Base-by-base conservation (phyloP, 169 alveolate genomes). In the Condylostoma magnum region DNA sequence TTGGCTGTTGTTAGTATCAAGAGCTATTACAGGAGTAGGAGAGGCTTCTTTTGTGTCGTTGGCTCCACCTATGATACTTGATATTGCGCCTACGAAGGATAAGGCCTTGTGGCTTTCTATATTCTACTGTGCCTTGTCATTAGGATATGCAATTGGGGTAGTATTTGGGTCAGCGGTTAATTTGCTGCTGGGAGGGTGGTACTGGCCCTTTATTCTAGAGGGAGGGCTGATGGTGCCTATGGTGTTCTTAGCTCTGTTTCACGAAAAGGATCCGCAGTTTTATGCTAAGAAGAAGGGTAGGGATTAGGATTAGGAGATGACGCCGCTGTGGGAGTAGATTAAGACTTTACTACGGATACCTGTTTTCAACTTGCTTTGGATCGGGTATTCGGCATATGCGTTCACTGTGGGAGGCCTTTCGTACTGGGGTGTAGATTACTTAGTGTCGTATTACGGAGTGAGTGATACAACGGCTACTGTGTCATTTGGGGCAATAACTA, bases 41-140 rank as follows among this genome's bases (percentile, higher is more conserved):
- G 77, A 68, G 50, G 77, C 77, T 38, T 58, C 77, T 38, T 68
- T 68, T 47, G 71, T 41, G 22, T 4, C 43, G 31, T 25, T 68
- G 76, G 69, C 77, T 68, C 72, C 72, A 2, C 77, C 77, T 6
- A 30, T 30, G 2, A 68, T 68, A 5, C 60, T 58, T 28, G 72
- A 68, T 12, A 30, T 28, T 8, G 77, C 77, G 2, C 77, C 77
- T 18, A n/a, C 33, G 73, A 71, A 31, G 2, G 50, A 22, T 44
- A 38, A 46, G 27, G 31, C 41, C 52, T 20, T 43, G 22, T 68
- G 51, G 68, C 41, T 68, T 38, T 36, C 53, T 25, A 4, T 68
- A 2, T 68, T 8, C 34, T 68, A 58, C 53, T 31, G 53, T 37
- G 36, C 50, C 6, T 43, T 52, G 15, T 31, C 71, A 5, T 41